Evolutionary conservation across 345 rosid genomes (phyloP), one percentile per base, ranked within the genome.

Genomic region (Limnanthes douglasii): DNA sequence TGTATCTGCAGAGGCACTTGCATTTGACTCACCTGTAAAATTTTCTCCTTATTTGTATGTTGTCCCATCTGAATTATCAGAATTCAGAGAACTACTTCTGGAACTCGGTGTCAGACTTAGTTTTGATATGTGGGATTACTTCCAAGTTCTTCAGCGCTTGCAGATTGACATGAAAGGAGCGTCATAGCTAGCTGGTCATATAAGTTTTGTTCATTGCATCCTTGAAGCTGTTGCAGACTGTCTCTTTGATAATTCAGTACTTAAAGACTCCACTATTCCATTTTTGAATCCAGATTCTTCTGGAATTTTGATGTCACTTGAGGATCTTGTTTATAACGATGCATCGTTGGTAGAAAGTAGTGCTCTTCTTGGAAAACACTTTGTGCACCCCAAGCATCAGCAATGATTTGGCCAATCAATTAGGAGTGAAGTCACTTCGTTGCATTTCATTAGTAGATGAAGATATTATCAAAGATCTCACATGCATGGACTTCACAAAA

Each of bases 1-100:
- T 60, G 71, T 86, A 48, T 55, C 75, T 33, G 54, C 88, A 37
- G 59, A 62, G 56, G 75, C 71, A 46, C 97, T 86, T 53, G 92
- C 97, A 45, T 86, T 86, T 70, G 94, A 81, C 68, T 86, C 97
- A 21, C 94, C 97, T 10, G 97, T 78, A 54, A 82, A 86, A 60
- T 86, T 74, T 64, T 50, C 79, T 48, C 97, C 97, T 35, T 86
- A 78, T 54, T 64, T 86, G 45, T 81, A 81, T 67, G 97, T 73
- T 66, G 97, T 86, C 48, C 97, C 97, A 46, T 86, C 97, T 29
- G 97, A 86, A 45, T 60, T 86, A 58, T 67, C 73, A 36, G 86
- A 75, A 34, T 86, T 75, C 47, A 72, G 73, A 48, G 79, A 70
- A 31, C 49, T 86, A 60, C 92, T 86, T 37, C 49, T 75, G 61